phyloP scores from a whole-genome alignment of 169 alveolate genomes.

The Eimeria acervulina region DNA sequence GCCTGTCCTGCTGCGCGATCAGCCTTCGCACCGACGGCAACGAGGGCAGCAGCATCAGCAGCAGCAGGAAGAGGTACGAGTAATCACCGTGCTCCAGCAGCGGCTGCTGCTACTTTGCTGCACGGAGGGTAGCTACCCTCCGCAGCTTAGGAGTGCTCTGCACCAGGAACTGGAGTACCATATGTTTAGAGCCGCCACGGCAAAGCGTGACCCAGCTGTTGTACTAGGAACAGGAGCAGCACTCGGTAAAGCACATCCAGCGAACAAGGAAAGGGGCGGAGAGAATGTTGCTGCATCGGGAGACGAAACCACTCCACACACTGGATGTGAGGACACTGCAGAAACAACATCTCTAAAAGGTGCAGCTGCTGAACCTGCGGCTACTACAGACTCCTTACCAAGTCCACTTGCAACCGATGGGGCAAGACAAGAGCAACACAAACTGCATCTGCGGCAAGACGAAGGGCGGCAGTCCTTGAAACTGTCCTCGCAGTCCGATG shows the following conservation, averaged over 20 bases:
- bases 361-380: slow-evolving; percentile 27
- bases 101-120: slow-evolving; percentile 54
- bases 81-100: slow-evolving; percentile 27
- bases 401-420: not conserved
- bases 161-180: not conserved
- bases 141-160: not conserved
- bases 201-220: not conserved
- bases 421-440: slow-evolving; percentile 7
- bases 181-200: not conserved
- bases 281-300: not conserved
- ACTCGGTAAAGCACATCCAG: not conserved
- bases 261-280: not conserved
- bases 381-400: not conserved
- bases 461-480: not conserved
- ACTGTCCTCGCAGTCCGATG: not conserved
- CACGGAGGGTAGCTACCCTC: slow-evolving; percentile 1
- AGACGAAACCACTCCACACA: not conserved
- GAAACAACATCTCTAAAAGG: not conserved
- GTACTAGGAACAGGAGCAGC: not conserved
- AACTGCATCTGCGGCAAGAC: slow-evolving; percentile 31
- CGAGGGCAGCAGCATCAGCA: not conserved
- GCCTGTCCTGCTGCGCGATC: slow-evolving; percentile 35
- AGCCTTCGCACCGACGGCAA: not conserved
- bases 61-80: not conserved
- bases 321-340: not conserved